Evolutionary conservation across 495 filamentous ascomycete species (phyloP).

Genomic region (Hypoxylon lenormandii): DNA sequence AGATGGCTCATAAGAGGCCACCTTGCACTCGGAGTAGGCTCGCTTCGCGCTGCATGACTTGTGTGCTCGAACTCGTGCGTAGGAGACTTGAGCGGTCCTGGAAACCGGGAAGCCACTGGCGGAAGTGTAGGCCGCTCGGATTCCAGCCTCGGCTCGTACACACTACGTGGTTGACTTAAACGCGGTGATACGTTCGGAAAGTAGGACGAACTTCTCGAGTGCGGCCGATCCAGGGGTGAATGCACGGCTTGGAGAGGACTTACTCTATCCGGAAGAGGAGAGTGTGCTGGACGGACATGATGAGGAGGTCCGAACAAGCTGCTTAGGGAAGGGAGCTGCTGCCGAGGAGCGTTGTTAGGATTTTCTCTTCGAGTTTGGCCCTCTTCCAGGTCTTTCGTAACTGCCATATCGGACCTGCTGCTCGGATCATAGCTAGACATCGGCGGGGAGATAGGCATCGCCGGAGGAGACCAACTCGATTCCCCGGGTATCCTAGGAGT

Average conservation of each 20-base stretch:
- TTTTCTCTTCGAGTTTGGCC: constrained; percentile 51
- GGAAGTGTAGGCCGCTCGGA: constrained; percentile 55
- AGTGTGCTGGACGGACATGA: constrained; percentile 55
- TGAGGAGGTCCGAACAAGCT: constrained; percentile 65
- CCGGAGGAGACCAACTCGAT: constrained; percentile 48
- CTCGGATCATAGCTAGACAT: constrained; percentile 66
- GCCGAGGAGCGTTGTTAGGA: constrained; percentile 50
- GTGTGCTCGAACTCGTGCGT: constrained; percentile 52
- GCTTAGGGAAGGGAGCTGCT: constrained; percentile 66
- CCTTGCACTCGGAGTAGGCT: constrained; percentile 36
- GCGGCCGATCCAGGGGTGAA: constrained; percentile 61
- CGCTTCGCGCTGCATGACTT: constrained; percentile 37
- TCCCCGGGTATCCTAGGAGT: constrained; percentile 56
- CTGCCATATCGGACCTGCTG: constrained; percentile 58
- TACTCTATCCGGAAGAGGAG: constrained; percentile 60
- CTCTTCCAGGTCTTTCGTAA: constrained; percentile 53
- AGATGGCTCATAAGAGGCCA: constrained; percentile 40
- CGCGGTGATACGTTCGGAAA: constrained; percentile 55
- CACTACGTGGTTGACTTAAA: constrained; percentile 56
- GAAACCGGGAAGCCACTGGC: constrained; percentile 56
- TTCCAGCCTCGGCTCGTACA: constrained; percentile 55
- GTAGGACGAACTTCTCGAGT: constrained; percentile 61
- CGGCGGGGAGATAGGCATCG: constrained; percentile 57
- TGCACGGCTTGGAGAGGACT: constrained; percentile 52
- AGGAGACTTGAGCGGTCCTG: constrained; percentile 57